These are phyloP conservation scores for Pontederia paniculata DNA, from an alignment of 176 grass and related monocot genomes.

Conservation along the genomic window DNA sequence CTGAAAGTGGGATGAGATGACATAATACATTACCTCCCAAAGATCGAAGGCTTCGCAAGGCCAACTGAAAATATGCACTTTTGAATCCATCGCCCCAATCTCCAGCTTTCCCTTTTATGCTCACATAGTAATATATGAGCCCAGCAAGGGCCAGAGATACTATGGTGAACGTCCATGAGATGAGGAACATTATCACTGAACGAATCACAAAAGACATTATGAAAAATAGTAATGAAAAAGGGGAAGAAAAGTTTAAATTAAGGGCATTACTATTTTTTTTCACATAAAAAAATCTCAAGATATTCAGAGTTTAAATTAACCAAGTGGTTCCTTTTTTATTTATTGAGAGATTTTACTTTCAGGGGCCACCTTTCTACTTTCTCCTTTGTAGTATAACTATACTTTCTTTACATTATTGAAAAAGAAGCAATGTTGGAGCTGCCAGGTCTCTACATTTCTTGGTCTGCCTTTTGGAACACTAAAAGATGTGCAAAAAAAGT, in stretches of 20 bases:
- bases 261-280: not conserved
- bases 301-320: too few relatives aligned
- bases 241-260: not conserved
- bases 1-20: too few relatives aligned
- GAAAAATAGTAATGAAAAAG: slow-evolving; percentile 6
- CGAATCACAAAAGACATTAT: not conserved
- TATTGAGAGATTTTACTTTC: too few relatives aligned
- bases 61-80: slow-evolving; percentile 90
- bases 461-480: too few relatives aligned
- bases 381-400: too few relatives aligned
- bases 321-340: too few relatives aligned
- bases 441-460: too few relatives aligned
- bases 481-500: too few relatives aligned
- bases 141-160: slow-evolving; percentile 80
- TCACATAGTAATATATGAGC: slow-evolving; percentile 96
- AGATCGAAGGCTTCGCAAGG: slow-evolving; percentile 74
- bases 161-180: slow-evolving; percentile 88
- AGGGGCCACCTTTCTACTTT: too few relatives aligned
- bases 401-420: too few relatives aligned
- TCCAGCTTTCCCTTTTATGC: slow-evolving; percentile 87
- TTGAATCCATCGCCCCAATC: slow-evolving; percentile 97
- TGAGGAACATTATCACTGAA: slow-evolving; percentile 89
- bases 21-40: slow-evolving; percentile 56
- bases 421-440: too few relatives aligned
- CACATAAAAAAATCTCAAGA: too few relatives aligned